Evolutionary conservation across 1,284 basidiomycete species (phyloP), one percentile per base, ranked within the genome.

Genomic region (Mrakiaceae sp.): DNA sequence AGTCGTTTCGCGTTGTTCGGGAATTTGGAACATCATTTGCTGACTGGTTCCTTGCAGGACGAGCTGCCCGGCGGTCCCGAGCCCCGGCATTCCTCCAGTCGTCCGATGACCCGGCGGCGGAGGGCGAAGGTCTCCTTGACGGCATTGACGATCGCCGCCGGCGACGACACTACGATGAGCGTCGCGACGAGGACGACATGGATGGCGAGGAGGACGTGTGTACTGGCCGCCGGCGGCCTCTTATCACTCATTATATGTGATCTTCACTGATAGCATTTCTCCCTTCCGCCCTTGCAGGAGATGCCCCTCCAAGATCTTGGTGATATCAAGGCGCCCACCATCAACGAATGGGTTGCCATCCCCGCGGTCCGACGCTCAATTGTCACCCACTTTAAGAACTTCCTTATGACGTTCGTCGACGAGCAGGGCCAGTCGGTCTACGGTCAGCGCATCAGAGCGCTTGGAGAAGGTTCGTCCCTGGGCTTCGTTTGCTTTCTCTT

Each of bases 281-380:
- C 27, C 27, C 55, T 12, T 9, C 27, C 2, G 5, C 11, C 43
- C 12, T 46, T 65, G n/a, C 72, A 97, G 84, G 94, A 97, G 75
- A 81, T 99, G 65, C 92, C 94, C 0, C 77, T 97, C 57, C 95
- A 98, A 74, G 93, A 99, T 78, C 80, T 99, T 11, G 90, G 90
- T 69, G 95, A 99, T 72, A 90, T 98, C 80, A 98, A 98, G 75
- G 90, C 94, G 46, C 90, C 94, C 72, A 93, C 91, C 16, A 92
- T 98, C 63, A 88, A 89, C 7, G 93, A 96, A 75, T 99, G 96
- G 96, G 91, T 98, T 70, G 86, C 91, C 12, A 87, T 88, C 63
- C 91, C 94, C 66, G 85, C 87, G 57, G 95, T 98, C 67, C 84
- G 88, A 68, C 81, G 88, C 62, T 88, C 95, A 0, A 93, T 98